These are phyloP conservation scores for Ochetophila trinervis DNA, from an alignment of 306 rosid genomes.

Conservation along the genomic window DNA sequence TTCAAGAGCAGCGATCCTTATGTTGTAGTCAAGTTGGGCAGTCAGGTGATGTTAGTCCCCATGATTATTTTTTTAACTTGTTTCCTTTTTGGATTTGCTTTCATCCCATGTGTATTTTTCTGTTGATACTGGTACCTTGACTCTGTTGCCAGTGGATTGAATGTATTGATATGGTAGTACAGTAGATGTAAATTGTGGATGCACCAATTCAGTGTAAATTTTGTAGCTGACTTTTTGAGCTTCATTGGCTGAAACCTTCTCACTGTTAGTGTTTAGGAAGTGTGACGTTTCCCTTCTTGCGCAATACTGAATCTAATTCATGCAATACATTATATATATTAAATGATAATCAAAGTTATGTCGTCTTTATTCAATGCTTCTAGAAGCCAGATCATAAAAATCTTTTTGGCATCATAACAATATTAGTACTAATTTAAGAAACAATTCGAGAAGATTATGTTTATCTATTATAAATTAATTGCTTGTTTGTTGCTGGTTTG, in stretches of 20 bases:
- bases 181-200: too few relatives aligned
- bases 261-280: not conserved
- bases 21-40: conserved; percentile 84
- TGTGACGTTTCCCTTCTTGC: not conserved
- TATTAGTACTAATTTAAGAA: too few relatives aligned
- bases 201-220: not conserved
- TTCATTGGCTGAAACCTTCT: not conserved
- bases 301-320: not conserved
- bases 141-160: conserved; percentile 1
- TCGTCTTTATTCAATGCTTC: not conserved
- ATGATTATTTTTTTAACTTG: not conserved
- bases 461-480: too few relatives aligned
- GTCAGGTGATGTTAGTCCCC: conserved; percentile 52
- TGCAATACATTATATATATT: not conserved
- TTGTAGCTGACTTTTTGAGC: conserved; percentile 3
- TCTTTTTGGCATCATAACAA: not conserved
- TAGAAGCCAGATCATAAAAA: not conserved
- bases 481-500: too few relatives aligned
- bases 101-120: not conserved
- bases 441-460: too few relatives aligned
- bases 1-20: conserved; percentile 97
- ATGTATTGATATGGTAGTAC: not conserved
- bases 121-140: too few relatives aligned
- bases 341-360: not conserved
- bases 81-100: not conserved